phyloP scores from a whole-genome alignment of 257 asterid species.

The Mitragyna speciosa region DNA sequence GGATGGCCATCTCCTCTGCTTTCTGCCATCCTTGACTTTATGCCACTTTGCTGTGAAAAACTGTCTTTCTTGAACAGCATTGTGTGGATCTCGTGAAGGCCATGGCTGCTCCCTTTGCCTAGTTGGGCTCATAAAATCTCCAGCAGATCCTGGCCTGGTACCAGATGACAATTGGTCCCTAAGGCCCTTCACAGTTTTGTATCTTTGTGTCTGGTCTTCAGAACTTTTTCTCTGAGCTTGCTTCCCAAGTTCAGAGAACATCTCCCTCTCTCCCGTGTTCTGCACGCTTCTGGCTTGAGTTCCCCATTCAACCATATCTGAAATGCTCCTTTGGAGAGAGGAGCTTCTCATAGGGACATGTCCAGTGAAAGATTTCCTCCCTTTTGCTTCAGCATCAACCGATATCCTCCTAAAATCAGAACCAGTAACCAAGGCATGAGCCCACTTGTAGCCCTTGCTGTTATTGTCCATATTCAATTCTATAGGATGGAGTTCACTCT shows the following conservation, averaged over 20 bases:
- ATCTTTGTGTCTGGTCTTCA: conserved; percentile 45
- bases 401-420: conserved; percentile 36
- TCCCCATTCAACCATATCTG: conserved; percentile 64
- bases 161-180: conserved; percentile 45
- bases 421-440: conserved; percentile 27
- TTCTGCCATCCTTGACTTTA: conserved; percentile 58
- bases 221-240: conserved; percentile 53
- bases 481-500: conserved; percentile 67
- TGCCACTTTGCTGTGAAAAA: conserved; percentile 30
- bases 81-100: conserved; percentile 45
- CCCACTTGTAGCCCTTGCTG: conserved; percentile 44
- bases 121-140: conserved; percentile 42
- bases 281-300: conserved; percentile 31
- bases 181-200: conserved; percentile 53
- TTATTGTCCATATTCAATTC: conserved; percentile 50
- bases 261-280: conserved; percentile 34
- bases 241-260: conserved; percentile 42
- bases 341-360: conserved; percentile 44
- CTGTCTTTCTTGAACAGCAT: conserved; percentile 38
- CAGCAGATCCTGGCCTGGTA: conserved; percentile 39
- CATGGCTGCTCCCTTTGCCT: conserved; percentile 52
- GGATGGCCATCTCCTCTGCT: conserved; percentile 46
- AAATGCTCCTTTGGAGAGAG: conserved; percentile 58
- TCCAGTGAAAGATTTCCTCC: conserved; percentile 47
- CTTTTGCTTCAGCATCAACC: conserved; percentile 36